Evolutionary conservation across 164 flowering plant genomes (phyloP), one percentile per base, ranked within the genome.

Genomic region (Sextonia rubra): DNA sequence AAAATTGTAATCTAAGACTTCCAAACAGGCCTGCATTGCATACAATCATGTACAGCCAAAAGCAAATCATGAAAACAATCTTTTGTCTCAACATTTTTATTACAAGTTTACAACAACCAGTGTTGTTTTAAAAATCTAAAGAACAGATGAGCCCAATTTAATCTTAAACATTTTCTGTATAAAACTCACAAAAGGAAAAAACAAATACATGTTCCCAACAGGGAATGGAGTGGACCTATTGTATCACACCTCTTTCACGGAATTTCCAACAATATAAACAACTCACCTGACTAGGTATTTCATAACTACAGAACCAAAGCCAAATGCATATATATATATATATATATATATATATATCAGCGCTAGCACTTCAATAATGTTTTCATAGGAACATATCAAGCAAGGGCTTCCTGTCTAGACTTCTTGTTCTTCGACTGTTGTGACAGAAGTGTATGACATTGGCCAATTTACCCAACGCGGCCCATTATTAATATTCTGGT

Each of bases 31-130:
- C 26, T 4, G 24, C 64, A n/a, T 60, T 60, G 64, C 64, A 24
- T 11, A 24, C 8, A 60, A 12, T n/a, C 14, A 24, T 60, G 24
- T 11, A 60, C 26, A n/a, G 25, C 64, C 20, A 5, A 26, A 64
- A 64, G 67, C 2, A 26, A 44, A 29, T 29, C 18, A 64, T 64
- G 27, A 18, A 27, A 64, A 29, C 67, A 64, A 64, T 64, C 67
- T 26, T 11, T 14, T 27, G 20, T 64, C 18, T 9, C 44, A 64
- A 64, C 47, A 44, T 64, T n/a, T 64, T 64, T 64, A 64, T 66
- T 66, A 66, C 58, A 52, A 52, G 58, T 52, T 66, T 44, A 66
- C 69, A 66, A 66, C n/a, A 66, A 66, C n/a, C 23, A 12, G 52
- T 3, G 37, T 66, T n/a, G 18, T 66, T 44, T 24, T 66, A 66